phyloP scores from a whole-genome alignment of 1,139 yeast genomes.

The Yamadazyma blattariae region DNA sequence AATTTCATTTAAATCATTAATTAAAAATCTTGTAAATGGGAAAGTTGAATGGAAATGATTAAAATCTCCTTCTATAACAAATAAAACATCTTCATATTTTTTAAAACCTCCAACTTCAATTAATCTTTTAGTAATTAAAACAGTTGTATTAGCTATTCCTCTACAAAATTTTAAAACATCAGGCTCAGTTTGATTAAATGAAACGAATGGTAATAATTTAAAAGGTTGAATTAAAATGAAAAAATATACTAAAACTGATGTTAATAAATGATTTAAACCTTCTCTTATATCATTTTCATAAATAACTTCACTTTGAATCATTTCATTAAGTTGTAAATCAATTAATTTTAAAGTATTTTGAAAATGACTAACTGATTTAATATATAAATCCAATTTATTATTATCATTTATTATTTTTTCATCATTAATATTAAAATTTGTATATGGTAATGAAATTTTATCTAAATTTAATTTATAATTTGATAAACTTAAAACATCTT shows the following conservation, averaged over 20 bases:
- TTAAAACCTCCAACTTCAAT: background rate
- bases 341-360: conserved; percentile 1
- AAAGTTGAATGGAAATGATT: background rate
- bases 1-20: background rate
- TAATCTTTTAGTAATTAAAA: conserved; percentile 2
- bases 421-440: background rate
- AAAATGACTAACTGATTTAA: conserved; percentile 5
- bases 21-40: background rate
- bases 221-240: conserved; percentile 29
- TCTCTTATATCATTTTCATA: conserved; percentile 8
- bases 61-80: conserved; percentile 1
- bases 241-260: conserved; percentile 17
- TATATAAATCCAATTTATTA: conserved; percentile 2
- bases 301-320: conserved; percentile 9
- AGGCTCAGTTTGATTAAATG: conserved; percentile 12
- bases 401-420: background rate
- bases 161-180: conserved; percentile 6
- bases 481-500: background rate
- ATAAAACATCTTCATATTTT: background rate
- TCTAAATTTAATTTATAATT: background rate
- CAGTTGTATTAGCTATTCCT: conserved; percentile 5
- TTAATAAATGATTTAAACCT: background rate
- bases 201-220: conserved; percentile 23
- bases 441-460: background rate
- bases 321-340: background rate